Percentiles rank a stretch among this genome's conserved stretches.
These are phyloP conservation scores for Pseudonectria foliicola DNA, from an alignment of 2,329 filamentous ascomycete species.

Conservation along the genomic window DNA sequence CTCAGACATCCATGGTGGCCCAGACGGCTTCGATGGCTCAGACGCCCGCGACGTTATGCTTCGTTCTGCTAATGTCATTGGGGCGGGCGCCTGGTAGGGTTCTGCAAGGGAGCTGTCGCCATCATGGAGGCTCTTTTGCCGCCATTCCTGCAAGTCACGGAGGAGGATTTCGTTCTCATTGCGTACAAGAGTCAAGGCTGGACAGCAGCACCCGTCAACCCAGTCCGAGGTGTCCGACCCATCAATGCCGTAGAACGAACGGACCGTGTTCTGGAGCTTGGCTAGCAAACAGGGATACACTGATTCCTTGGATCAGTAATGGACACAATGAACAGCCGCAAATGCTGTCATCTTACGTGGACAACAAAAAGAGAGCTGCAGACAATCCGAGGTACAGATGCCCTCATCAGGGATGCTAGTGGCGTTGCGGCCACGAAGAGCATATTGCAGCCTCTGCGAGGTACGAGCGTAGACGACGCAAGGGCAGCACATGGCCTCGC, in stretches of 20 bases:
- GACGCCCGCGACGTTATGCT: no score
- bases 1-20: no score
- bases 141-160: constrained; percentile 17
- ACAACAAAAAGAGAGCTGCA: constrained; percentile 16
- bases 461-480: constrained; percentile 24
- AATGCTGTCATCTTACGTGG: constrained; percentile 17
- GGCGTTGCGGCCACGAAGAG: constrained; percentile 14
- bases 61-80: constrained; percentile 14
- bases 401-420: constrained; percentile 8
- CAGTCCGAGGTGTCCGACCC: constrained; percentile 19
- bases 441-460: constrained; percentile 15
- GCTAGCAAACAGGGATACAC: constrained; percentile 25
- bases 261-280: constrained; percentile 24
- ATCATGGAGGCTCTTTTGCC: constrained; percentile 5
- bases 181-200: constrained; percentile 19
- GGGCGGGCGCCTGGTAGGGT: constrained; percentile 14
- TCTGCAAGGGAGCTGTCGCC: constrained; percentile 3
- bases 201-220: constrained; percentile 21
- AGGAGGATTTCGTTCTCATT: constrained; percentile 27
- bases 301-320: constrained; percentile 7
- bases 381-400: constrained; percentile 17
- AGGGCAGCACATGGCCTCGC: constrained; percentile 13
- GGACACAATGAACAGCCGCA: not conserved
- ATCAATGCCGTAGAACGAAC: constrained; percentile 26
- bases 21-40: no score